Base-by-base conservation (phyloP, 192 early-diverging fungal genomes). In the Umbelopsis ramanniana region DNA sequence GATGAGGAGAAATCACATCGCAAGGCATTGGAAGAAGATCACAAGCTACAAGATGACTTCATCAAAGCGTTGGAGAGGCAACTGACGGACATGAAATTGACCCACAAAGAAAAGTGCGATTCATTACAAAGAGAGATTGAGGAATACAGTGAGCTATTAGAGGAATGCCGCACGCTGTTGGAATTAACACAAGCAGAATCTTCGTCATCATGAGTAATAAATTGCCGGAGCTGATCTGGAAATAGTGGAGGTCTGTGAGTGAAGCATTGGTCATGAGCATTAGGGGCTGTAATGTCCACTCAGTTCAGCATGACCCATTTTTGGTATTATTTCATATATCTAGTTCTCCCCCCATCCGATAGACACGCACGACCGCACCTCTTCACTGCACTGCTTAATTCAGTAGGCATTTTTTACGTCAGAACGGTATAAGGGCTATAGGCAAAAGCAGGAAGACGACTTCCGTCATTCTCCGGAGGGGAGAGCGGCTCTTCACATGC, bases 381-480 rank as follows among this genome's bases (percentile, higher is more conserved):
- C 3, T 29, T 29, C 29, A 29, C 3, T 29, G 29, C 3, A 29
- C 29, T 29, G 29, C 29, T 29, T 29, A 29, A 29, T 29, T 29
- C 29, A 29, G 48, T 50, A 6, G 15, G 17, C 48, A 17, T 50
- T 43, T 40, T 43, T 12, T 43, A 43, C 40, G 11, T 43, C 40
- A 43, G 40, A 43, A 43, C 40, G 1, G 6, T 43, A 43, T 3
- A 29, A 29, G 29, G 0, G 40, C 40, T 11, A 43, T 43, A 43
- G 40, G 40, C 8, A 43, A 43, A 43, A 43, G 11, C 40, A 43
- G 40, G 40, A 43, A 54, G 26, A 23, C 53, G 29, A 54, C 53
- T 54, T 63, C 57, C 57, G 57, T 63, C 57, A 63, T 63, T 63
- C 57, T 63, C 57, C 57, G 57, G 57, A 63, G 57, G 15, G 6